Evolutionary conservation across 2,329 filamentous ascomycete genomes (phyloP), one percentile per base, ranked within the genome.

Genomic region (Colletotrichum agaves): DNA sequence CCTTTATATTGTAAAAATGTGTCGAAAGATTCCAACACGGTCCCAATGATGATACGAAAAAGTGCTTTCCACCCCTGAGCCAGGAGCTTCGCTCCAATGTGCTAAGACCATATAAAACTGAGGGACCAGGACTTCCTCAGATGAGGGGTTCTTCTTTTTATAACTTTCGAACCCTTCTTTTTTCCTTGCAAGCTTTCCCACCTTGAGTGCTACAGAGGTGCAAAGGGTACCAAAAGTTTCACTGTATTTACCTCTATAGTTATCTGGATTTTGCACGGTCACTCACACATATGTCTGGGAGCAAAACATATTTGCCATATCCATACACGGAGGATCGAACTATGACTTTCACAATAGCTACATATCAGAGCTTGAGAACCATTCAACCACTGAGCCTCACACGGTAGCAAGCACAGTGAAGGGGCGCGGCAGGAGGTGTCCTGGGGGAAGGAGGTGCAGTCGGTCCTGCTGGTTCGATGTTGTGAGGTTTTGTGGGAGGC

Each of bases 261-360:
- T 3, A 17, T 31, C 0, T 3, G 15, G 23, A 31, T 50, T 31
- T 50, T 50, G 1, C 46, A 17, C 1, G 3, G 23, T 33, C 3
- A 17, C 46, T 50, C 2, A 0, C 46, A 50, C 46, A 15, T 50
- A 21, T 0, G 1, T 31, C 4, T 50, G 4, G 46, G 46, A 3
- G 46, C 23, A 5, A 6, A 50, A 33, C 15, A 23, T 4, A 5
- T n/a, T 50, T 50, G 1, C 46, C 21, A 3, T 11, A 1, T 49
- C 4, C 46, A 49, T 49, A 49, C 46, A n/a, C 17, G n/a, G 43
- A 44, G 43, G 43, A 44, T 44, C 43, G 43, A 49, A 49, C 44
- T 8, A 13, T 23, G 44, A 47, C 44, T 13, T 49, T 31, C 21
- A 31, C 3, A n/a, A 49, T 49, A 31, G 46, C 23, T 27, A 5